A percentile compares a stretch with the other conserved stretches of the same genome.
Conservation (phyloP, 176 grass and related monocot genomes). For the Aegilops sharonensis region DNA sequence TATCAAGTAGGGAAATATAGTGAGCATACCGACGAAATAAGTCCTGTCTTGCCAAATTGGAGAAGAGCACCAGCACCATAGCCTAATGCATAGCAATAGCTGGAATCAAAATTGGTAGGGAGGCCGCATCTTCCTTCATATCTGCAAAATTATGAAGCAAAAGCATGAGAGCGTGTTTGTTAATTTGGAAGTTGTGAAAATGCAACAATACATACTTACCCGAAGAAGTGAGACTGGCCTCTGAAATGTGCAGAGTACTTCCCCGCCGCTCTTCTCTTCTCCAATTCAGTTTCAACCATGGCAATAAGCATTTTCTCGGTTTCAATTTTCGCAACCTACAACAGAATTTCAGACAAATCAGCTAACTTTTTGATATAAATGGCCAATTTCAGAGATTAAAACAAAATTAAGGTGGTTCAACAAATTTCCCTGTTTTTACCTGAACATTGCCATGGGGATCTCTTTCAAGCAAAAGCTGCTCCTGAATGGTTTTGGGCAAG, state of each 20-base stretch:
- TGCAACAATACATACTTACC: conserved; percentile 41
- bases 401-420: neutral
- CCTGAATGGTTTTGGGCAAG: conserved; percentile 81
- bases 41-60: conserved; percentile 78
- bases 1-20: conserved; percentile 16
- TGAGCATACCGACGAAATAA: conserved; percentile 80
- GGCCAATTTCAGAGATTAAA: neutral
- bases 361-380: neutral
- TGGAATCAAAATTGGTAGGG: conserved; percentile 95
- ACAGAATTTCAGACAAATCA: neutral
- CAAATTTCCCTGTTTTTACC: conserved; percentile 39
- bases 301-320: conserved; percentile 98
- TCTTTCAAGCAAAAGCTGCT: conserved; percentile 96
- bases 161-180: neutral
- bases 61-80: conserved; percentile 87
- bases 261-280: conserved; percentile 82
- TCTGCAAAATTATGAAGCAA: conserved; percentile 43
- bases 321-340: conserved; percentile 98
- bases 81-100: conserved; percentile 89
- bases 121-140: conserved; percentile 98
- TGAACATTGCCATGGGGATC: conserved; percentile 99
- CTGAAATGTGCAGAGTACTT: conserved; percentile 76
- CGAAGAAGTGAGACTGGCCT: conserved; percentile 99
- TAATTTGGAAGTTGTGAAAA: neutral
- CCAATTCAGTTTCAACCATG: conserved; percentile 98